Percentiles rank a stretch among this genome's conserved stretches.
phyloP scores from a whole-genome alignment of 495 filamentous ascomycete species.

The Polyplosphaeria fusca region DNA sequence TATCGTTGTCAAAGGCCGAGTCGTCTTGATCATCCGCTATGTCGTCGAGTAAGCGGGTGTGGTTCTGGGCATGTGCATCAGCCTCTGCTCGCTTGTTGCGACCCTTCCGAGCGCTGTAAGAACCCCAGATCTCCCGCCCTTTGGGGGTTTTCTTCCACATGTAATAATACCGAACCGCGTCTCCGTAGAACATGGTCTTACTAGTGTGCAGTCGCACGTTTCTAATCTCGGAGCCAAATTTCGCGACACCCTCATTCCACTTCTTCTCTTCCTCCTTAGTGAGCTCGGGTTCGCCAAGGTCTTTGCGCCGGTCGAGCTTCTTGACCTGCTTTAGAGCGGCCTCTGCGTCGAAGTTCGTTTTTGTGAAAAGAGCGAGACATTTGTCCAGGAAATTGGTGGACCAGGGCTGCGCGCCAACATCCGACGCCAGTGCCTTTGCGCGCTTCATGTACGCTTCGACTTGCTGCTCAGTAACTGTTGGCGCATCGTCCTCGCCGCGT shows the following conservation, averaged over 20 bases:
- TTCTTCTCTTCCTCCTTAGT: conserved; percentile 74
- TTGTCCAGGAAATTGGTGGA: conserved; percentile 83
- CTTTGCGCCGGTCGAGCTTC: conserved; percentile 63
- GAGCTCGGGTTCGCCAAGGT: conserved; percentile 82
- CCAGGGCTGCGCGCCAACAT: conserved; percentile 54
- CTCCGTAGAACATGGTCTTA: conserved; percentile 69
- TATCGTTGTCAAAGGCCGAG: conserved; percentile 91
- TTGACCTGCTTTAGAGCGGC: conserved; percentile 71
- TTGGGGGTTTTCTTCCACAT: conserved; percentile 94
- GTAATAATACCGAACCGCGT: conserved; percentile 91
- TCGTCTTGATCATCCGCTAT: conserved; percentile 92
- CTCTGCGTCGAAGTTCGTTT: conserved; percentile 65
- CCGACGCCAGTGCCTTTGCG: conserved; percentile 58
- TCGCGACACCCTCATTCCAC: conserved; percentile 89
- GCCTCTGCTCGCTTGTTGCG: conserved; percentile 73
- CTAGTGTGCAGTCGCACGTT: conserved; percentile 74
- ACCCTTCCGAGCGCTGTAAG: conserved; percentile 76
- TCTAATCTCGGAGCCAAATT: conserved; percentile 87
- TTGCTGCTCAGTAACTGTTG: conserved; percentile 47
- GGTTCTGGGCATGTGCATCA: conserved; percentile 58
- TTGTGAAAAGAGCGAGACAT: conserved; percentile 69
- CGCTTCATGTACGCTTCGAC: conserved; percentile 73
- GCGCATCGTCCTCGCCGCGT: conserved; percentile 52
- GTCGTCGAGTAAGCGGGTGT: conserved; percentile 79
- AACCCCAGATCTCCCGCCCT: conserved; percentile 85